Evolutionary conservation across 306 rosid genomes (phyloP).

Genomic region (Lathyrus aphaca): DNA sequence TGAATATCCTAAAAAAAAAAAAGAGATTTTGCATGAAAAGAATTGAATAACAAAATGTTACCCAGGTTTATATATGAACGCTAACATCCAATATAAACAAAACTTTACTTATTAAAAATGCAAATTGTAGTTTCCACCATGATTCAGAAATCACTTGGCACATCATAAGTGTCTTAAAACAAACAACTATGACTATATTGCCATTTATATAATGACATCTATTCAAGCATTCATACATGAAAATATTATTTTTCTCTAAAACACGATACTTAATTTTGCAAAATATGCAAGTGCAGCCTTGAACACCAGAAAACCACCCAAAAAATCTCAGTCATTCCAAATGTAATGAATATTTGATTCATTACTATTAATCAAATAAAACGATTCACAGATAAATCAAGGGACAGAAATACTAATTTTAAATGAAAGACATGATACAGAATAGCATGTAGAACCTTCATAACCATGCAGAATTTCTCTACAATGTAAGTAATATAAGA

Average conservation of each 20-base stretch:
- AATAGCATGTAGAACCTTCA: constrained; percentile 24
- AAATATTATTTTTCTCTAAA: not conserved
- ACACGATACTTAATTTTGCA: not conserved
- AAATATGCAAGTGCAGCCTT: constrained; percentile 12
- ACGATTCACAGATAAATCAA: not conserved
- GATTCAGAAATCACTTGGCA: constrained; percentile 37
- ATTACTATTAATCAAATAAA: constrained; percentile 6
- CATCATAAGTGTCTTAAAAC: constrained; percentile 15
- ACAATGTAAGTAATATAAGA: not conserved
- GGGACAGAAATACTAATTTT: not conserved
- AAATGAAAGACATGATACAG: constrained; percentile 3
- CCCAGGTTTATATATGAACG: constrained; percentile 23
- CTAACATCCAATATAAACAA: constrained; percentile 11
- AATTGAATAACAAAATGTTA: not conserved
- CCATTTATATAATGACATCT: constrained; percentile 11
- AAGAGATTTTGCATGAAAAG: not conserved
- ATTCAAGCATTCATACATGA: not conserved
- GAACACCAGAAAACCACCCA: constrained; percentile 20
- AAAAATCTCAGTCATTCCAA: constrained; percentile 20
- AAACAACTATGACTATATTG: constrained; percentile 17
- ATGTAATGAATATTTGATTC: constrained; percentile 3
- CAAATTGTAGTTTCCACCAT: constrained; percentile 10
- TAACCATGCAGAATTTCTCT: constrained; percentile 5
- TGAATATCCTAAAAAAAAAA: not conserved
- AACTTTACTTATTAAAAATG: constrained; percentile 21